Evolutionary conservation across 1,139 yeast species (phyloP).

Genomic region (Pichia sp.): DNA sequence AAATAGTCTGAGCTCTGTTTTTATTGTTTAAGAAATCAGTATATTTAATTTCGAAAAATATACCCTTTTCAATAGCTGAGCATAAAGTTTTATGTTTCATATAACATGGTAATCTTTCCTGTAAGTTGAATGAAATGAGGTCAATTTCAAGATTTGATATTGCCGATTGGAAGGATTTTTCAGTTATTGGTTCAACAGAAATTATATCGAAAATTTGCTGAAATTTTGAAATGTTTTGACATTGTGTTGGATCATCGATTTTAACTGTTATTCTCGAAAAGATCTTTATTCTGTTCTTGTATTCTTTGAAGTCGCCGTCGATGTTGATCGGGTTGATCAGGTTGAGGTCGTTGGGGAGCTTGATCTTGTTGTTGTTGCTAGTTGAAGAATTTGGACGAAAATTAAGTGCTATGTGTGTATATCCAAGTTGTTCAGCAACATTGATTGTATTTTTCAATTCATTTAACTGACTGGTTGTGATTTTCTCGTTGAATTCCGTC

Average conservation of each 20-base stretch:
- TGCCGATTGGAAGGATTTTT: slow-evolving; percentile 74
- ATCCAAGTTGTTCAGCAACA: slow-evolving; percentile 65
- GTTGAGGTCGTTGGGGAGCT: slow-evolving; percentile 48
- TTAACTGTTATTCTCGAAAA: slow-evolving; percentile 74
- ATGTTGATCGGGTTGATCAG: slow-evolving; percentile 39
- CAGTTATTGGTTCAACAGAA: slow-evolving; percentile 79
- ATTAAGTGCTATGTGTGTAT: slow-evolving; percentile 73
- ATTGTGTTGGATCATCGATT: slow-evolving; percentile 75
- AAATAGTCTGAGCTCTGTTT: slow-evolving; percentile 40
- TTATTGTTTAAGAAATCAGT: slow-evolving; percentile 45
- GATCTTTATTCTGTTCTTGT: slow-evolving; percentile 47
- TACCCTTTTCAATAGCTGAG: slow-evolving; percentile 79
- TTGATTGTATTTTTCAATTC: slow-evolving; percentile 48
- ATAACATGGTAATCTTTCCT: slow-evolving; percentile 67
- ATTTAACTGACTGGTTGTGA: slow-evolving; percentile 41
- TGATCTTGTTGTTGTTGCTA: slow-evolving; percentile 25
- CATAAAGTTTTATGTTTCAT: slow-evolving; percentile 83
- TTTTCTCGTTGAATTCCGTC: slow-evolving; percentile 41
- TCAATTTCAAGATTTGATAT: slow-evolving; percentile 77
- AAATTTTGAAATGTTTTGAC: slow-evolving; percentile 65
- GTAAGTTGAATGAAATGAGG: slow-evolving; percentile 69
- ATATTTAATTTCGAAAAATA: slow-evolving; percentile 78
- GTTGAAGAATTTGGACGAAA: slow-evolving; percentile 56
- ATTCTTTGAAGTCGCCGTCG: slow-evolving; percentile 28
- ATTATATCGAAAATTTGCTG: slow-evolving; percentile 71